Percentiles rank a stretch among this genome's conserved stretches.
phyloP scores from a whole-genome alignment of 306 rosid species.

The Lathyrus oleraceus region DNA sequence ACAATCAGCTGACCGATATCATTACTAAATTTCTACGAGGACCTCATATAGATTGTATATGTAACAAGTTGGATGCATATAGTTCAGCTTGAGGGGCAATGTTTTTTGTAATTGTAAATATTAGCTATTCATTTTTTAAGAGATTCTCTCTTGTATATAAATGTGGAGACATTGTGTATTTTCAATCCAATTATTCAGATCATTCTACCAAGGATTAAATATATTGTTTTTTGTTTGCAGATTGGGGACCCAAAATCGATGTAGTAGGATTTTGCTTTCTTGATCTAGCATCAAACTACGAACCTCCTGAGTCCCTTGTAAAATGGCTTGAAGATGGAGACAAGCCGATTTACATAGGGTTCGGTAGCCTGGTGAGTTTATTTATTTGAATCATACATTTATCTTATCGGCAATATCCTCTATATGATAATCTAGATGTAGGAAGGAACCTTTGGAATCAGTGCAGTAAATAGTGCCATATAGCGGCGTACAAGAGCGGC shows the following conservation, averaged over 20 bases:
- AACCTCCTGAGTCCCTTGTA: conserved; percentile 77
- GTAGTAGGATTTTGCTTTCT: conserved; percentile 99
- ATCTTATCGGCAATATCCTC: conserved; percentile 20
- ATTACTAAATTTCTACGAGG: neutral
- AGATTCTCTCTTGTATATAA: neutral
- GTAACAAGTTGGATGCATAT: neutral
- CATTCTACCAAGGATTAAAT: neutral
- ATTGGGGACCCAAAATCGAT: conserved; percentile 97
- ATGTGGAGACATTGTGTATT: neutral
- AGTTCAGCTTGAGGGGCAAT: neutral
- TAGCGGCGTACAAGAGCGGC: neutral
- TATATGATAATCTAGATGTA: conserved; percentile 12
- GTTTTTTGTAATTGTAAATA: neutral
- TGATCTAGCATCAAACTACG: conserved; percentile 94
- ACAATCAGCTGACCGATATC: neutral
- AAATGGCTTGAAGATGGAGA: conserved; percentile 94
- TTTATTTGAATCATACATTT: conserved; percentile 10
- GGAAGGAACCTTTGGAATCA: neutral
- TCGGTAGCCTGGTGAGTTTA: conserved; percentile 88
- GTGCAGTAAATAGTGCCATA: neutral
- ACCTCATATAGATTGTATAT: neutral
- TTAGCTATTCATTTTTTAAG: neutral
- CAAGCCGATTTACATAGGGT: conserved; percentile 86
- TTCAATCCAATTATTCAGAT: conserved; percentile 4
- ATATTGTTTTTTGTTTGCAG: conserved; percentile 53